phyloP scores from a whole-genome alignment of 2,329 filamentous ascomycete species.

The Diaporthe longicolla region DNA sequence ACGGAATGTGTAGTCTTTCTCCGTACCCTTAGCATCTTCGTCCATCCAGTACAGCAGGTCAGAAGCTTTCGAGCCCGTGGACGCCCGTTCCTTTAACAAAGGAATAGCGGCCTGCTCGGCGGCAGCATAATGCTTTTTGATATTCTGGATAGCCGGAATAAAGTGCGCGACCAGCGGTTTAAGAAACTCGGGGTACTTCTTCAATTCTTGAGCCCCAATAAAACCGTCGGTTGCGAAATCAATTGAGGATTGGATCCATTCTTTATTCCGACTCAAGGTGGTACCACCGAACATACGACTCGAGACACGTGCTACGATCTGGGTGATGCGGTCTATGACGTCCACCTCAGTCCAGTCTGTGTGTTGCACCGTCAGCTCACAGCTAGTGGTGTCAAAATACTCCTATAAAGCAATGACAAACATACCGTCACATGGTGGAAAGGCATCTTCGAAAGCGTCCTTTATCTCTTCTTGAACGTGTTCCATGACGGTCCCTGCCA shows the following conservation, averaged over 20 bases:
- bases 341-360: slow-evolving; percentile 44
- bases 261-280: slow-evolving; percentile 46
- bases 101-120: slow-evolving; percentile 48
- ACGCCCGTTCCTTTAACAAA: slow-evolving; percentile 42
- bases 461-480: slow-evolving; percentile 45
- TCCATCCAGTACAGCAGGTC: slow-evolving; percentile 49
- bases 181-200: slow-evolving; percentile 45
- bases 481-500: too few species aligned
- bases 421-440: slow-evolving; percentile 46
- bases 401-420: too few species aligned
- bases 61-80: slow-evolving; percentile 40
- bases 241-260: slow-evolving; percentile 50
- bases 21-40: slow-evolving; percentile 35
- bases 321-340: slow-evolving; percentile 45
- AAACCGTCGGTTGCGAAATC: slow-evolving; percentile 50
- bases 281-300: slow-evolving; percentile 50
- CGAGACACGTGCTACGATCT: slow-evolving; percentile 49
- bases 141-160: slow-evolving; percentile 48
- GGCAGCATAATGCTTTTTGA: slow-evolving; percentile 46
- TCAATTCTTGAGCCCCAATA: slow-evolving; percentile 46
- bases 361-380: neutral
- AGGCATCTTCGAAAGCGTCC: slow-evolving; percentile 44
- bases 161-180: slow-evolving; percentile 48
- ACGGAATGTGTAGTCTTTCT: neutral
- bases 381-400: too few species aligned